phyloP scores from a whole-genome alignment of 2,329 filamentous ascomycete species.

The Penicillium psychrosexuale region DNA sequence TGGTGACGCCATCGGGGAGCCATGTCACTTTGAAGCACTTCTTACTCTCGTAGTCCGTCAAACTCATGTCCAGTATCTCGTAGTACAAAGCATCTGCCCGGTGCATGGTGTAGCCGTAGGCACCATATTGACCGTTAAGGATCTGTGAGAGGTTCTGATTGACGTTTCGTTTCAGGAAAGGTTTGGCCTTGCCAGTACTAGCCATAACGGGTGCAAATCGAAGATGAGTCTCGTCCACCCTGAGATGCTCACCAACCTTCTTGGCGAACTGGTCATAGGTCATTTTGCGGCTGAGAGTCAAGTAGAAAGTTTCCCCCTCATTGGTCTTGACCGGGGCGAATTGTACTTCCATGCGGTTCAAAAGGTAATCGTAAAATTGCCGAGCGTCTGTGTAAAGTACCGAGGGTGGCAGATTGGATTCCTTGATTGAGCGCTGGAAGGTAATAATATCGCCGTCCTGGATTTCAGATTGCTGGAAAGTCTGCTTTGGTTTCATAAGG shows the following conservation, averaged over 20 bases:
- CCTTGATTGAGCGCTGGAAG: slow-evolving; percentile 68
- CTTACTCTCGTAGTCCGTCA: slow-evolving; percentile 90
- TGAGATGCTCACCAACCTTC: slow-evolving; percentile 74
- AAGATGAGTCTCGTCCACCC: slow-evolving; percentile 77
- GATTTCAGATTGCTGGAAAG: slow-evolving; percentile 85
- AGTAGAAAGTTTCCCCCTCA: slow-evolving; percentile 64
- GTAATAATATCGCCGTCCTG: slow-evolving; percentile 97
- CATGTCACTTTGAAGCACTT: slow-evolving; percentile 80
- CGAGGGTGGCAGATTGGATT: slow-evolving; percentile 38
- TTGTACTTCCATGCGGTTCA: slow-evolving; percentile 74
- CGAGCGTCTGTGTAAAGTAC: slow-evolving; percentile 65
- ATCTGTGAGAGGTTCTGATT: slow-evolving; percentile 73
- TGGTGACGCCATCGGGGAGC: slow-evolving; percentile 84
- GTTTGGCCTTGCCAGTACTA: slow-evolving; percentile 72
- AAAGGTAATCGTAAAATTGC: slow-evolving; percentile 88
- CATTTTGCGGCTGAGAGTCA: slow-evolving; percentile 83
- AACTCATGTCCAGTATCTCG: slow-evolving; percentile 89
- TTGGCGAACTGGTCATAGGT: slow-evolving; percentile 82
- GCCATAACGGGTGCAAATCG: slow-evolving; percentile 86
- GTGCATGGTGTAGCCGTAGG: slow-evolving; percentile 66
- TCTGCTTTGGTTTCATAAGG: slow-evolving; percentile 83
- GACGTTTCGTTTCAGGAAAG: slow-evolving; percentile 69
- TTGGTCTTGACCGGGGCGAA: slow-evolving; percentile 64
- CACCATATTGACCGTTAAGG: slow-evolving; percentile 69
- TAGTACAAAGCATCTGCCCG: slow-evolving; percentile 79